phyloP scores from a whole-genome alignment of 495 filamentous ascomycete genomes.

The Tuber magnatum region DNA sequence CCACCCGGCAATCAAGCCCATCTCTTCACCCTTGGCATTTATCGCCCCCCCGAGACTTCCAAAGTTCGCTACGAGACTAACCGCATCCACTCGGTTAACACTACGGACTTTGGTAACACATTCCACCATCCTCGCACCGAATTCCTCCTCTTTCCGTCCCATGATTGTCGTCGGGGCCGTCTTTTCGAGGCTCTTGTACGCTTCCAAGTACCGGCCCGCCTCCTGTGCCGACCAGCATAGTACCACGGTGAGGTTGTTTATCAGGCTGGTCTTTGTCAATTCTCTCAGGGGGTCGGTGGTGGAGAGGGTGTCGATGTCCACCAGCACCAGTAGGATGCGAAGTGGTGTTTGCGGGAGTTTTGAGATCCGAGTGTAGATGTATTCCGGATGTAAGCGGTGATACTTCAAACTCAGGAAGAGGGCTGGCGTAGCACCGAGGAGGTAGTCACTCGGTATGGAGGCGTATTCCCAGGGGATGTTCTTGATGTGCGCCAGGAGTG shows the following conservation, averaged over 20 bases:
- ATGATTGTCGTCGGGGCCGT: slow-evolving; percentile 72
- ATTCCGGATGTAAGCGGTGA: slow-evolving; percentile 88
- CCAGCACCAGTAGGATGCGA: slow-evolving; percentile 62
- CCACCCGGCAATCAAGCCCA: slow-evolving; percentile 77
- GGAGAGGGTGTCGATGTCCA: slow-evolving; percentile 87
- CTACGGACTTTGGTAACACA: slow-evolving; percentile 83
- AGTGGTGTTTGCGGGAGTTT: slow-evolving; percentile 68
- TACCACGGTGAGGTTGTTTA: slow-evolving; percentile 86
- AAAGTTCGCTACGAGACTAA: slow-evolving; percentile 78
- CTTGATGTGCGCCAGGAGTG: slow-evolving; percentile 72
- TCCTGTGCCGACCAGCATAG: slow-evolving; percentile 91
- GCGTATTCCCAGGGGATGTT: slow-evolving; percentile 93
- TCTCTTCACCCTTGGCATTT: slow-evolving; percentile 78
- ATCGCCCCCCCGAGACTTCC: slow-evolving; percentile 77
- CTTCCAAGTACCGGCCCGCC: slow-evolving; percentile 83
- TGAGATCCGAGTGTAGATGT: slow-evolving; percentile 87
- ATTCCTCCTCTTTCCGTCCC: slow-evolving; percentile 71
- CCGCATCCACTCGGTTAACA: slow-evolving; percentile 90
- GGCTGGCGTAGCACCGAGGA: slow-evolving; percentile 75
- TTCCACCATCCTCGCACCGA: slow-evolving; percentile 82
- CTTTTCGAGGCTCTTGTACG: slow-evolving; percentile 88
- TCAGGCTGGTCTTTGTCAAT: slow-evolving; percentile 76
- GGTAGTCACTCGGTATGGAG: slow-evolving; percentile 89
- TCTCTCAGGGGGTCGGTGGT: slow-evolving; percentile 74
- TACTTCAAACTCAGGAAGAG: slow-evolving; percentile 95